Evolutionary conservation across 331 rosid species (phyloP), one percentile per base, ranked within the genome.

Genomic region (Rosa hybrid): DNA sequence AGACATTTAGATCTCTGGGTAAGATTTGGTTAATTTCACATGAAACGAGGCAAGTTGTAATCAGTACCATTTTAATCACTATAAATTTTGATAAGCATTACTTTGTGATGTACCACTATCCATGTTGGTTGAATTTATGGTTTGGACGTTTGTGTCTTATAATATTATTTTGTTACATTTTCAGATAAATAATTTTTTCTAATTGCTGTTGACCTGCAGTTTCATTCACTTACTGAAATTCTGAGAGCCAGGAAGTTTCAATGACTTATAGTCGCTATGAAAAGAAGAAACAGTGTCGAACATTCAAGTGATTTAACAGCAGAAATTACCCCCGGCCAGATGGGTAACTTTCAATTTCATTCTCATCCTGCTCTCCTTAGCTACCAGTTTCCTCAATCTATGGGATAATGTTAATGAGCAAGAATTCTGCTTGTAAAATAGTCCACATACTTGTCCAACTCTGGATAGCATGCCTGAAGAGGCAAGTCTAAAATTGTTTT

Each of bases 391-490:
- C 38, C 38, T 34, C 38, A 34, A 34, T 34, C 38, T 34, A 34
- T 34, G 38, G 38, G 38, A 34, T 34, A 34, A 34, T 34, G 38
- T 34, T 34, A 34, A 81, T 80, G 34, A 79, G 57, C 82, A 94
- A 96, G 93, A 94, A 96, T 79, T 92, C 97, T 84, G 98, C 97
- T 27, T 92, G 98, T 85, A 92, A 94, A 84, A 94, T 94, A 98
- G 93, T 94, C 49, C 92, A 96, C 71, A 94, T 98, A 27, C 87
- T 94, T 38, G 96, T 94, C 86, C 98, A 94, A 94, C 98, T 89
- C 88, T 94, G 83, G 97, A 94, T 86, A 90, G 76, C 82, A 94
- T 92, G 97, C 98, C 98, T 23, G 97, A 92, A 77, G 98, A 92
- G 90, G 97, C 92, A 87, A 83, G 64, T 46, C 56, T 75, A 48